These are phyloP conservation scores for Cordyceps cicadae DNA, from an alignment of 2,329 filamentous ascomycete species.

Conservation along the genomic window DNA sequence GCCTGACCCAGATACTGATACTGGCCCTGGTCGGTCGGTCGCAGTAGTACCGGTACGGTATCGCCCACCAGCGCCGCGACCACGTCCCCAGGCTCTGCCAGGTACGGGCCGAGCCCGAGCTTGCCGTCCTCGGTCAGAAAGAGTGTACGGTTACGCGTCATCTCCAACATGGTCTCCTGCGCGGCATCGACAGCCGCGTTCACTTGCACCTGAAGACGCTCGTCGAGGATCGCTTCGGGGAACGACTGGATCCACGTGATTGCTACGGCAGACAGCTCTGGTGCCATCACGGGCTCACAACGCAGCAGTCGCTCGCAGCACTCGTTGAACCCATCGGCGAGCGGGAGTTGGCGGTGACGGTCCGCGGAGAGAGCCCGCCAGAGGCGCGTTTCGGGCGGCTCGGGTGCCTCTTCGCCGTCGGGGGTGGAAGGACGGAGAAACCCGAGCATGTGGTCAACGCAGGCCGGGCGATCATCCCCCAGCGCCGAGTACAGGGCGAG, in stretches of 20 bases:
- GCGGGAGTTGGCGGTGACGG: neutral
- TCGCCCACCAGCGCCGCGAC: neutral
- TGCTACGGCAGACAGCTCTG: neutral
- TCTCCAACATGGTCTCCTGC: neutral
- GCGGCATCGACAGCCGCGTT: neutral
- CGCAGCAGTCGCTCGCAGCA: neutral
- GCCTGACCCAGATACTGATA: neutral
- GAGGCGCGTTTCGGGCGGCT: neutral
- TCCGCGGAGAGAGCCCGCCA: neutral
- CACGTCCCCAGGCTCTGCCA: neutral
- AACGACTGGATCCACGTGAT: neutral
- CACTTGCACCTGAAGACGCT: neutral
- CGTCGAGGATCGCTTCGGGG: neutral
- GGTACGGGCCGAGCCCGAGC: neutral
- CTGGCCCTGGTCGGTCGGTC: neutral
- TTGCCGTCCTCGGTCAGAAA: neutral
- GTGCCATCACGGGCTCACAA: neutral
- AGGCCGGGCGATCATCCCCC: neutral
- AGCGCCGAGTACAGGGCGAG: neutral
- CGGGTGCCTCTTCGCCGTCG: neutral
- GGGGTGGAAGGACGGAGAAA: neutral
- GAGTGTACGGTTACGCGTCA: neutral
- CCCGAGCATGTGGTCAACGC: neutral
- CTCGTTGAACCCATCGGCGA: neutral
- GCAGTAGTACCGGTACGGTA: neutral